phyloP scores from a whole-genome alignment of 805 yeast genomes.

The Lipomyces sp. region DNA sequence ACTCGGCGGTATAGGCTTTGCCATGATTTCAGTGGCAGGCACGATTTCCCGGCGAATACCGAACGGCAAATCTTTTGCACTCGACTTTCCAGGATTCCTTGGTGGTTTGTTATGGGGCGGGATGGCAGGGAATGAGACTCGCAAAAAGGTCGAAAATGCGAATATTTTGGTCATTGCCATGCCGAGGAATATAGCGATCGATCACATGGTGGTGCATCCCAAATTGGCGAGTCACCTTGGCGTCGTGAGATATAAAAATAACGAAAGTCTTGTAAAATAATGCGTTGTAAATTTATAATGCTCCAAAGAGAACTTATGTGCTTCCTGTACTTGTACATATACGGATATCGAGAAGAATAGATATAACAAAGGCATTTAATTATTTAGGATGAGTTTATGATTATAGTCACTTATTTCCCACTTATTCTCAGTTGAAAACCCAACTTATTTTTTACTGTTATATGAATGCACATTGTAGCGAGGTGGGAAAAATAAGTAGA shows the following conservation, averaged over 20 bases:
- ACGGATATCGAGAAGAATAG: neutral
- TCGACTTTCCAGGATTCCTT: conserved; percentile 1
- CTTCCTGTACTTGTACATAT: neutral
- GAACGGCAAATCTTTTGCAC: neutral
- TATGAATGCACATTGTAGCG: too few relatives aligned
- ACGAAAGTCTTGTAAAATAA: neutral
- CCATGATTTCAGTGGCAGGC: neutral
- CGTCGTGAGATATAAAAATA: neutral
- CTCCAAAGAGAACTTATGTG: neutral
- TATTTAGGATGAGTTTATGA: too few relatives aligned
- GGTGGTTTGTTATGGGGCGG: neutral
- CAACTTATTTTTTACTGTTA: too few relatives aligned
- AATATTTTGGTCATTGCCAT: neutral
- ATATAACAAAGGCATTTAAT: too few relatives aligned
- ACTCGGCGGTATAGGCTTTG: neutral
- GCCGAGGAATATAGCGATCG: neutral
- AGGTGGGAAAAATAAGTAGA: too few relatives aligned
- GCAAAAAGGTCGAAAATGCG: neutral
- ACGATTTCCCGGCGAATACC: neutral
- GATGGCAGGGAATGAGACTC: neutral
- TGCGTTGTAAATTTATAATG: conserved; percentile 1
- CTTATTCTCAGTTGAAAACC: too few relatives aligned
- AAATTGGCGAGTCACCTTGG: neutral
- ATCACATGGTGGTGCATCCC: neutral
- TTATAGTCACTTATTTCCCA: too few relatives aligned